Percentiles rank a stretch among this genome's conserved stretches.
phyloP scores from a whole-genome alignment of 140 eudicot genomes.

The Erigeron philadelphicus region DNA sequence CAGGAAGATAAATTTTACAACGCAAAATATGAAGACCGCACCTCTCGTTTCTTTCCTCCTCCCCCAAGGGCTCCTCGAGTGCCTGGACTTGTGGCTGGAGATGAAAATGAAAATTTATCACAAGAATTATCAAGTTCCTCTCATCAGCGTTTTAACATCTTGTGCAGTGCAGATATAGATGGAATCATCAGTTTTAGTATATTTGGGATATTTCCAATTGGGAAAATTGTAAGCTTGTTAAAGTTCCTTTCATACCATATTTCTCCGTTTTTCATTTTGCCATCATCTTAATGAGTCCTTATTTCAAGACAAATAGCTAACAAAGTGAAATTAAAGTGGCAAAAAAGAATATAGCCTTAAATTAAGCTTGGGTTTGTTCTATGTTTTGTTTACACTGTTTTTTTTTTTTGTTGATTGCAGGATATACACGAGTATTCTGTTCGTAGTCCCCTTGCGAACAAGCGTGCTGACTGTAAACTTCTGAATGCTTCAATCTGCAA shows the following conservation, averaged over 20 bases:
- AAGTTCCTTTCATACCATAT: background rate
- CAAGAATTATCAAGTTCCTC: constrained; percentile 71
- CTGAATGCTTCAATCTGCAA: constrained; percentile 64
- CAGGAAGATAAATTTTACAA: constrained; percentile 44
- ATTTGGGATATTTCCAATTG: constrained; percentile 93
- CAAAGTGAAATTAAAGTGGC: background rate
- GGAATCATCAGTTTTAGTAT: constrained; percentile 80
- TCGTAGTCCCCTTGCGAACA: constrained; percentile 32
- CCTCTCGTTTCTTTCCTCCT: constrained; percentile 89
- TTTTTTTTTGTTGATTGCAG: constrained; percentile 37
- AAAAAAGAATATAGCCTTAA: background rate
- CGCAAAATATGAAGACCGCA: constrained; percentile 73
- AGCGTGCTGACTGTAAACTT: constrained; percentile 38
- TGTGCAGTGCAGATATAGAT: constrained; percentile 84
- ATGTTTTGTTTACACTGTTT: constrained; percentile 6
- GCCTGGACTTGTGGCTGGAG: constrained; percentile 87
- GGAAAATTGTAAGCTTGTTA: constrained; percentile 66
- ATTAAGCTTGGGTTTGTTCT: background rate
- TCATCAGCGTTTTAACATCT: constrained; percentile 64
- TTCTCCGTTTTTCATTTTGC: constrained; percentile 11
- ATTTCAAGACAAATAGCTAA: background rate
- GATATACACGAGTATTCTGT: constrained; percentile 55
- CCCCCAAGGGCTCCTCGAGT: constrained; percentile 87
- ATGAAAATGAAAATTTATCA: constrained; percentile 67
- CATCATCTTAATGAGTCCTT: background rate